Evolutionary conservation across 2,329 filamentous ascomycete species (phyloP).

Genomic region (Colletotrichum sp.): DNA sequence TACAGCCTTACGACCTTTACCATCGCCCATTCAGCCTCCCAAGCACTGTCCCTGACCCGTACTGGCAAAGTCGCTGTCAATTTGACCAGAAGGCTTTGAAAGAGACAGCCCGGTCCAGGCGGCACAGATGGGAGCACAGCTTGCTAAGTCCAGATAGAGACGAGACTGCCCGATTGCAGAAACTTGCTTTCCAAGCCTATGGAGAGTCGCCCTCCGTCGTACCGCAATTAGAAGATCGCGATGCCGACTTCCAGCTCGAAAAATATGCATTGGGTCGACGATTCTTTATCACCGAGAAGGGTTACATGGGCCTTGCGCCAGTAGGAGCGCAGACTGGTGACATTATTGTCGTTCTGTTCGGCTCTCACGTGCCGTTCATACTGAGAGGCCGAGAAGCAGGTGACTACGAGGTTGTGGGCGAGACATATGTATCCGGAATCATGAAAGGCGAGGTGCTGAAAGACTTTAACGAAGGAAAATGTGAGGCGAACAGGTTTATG

Average conservation of each 20-base stretch:
- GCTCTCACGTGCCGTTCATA: not conserved
- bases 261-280: not conserved
- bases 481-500: rapidly evolving
- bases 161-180: too few species aligned
- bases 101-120: too few species aligned
- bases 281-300: not conserved
- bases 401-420: not conserved
- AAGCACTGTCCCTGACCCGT: not conserved
- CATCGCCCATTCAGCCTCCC: not conserved
- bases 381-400: rapidly evolving
- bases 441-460: not conserved
- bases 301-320: not conserved
- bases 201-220: not conserved
- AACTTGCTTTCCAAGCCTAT: not conserved
- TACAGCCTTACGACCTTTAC: not conserved
- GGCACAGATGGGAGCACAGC: too few species aligned
- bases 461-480: rapidly evolving
- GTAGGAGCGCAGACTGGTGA: rapidly evolving
- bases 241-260: rapidly evolving
- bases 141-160: too few species aligned
- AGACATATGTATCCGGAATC: not conserved
- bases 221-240: not conserved
- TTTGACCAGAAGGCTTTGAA: too few species aligned
- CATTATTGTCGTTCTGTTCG: not conserved
- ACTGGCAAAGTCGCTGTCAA: not conserved